Percentiles rank a stretch among this genome's conserved stretches.
phyloP scores from a whole-genome alignment of 352 stramenopile species.

The Phytophthora uliginosa region DNA sequence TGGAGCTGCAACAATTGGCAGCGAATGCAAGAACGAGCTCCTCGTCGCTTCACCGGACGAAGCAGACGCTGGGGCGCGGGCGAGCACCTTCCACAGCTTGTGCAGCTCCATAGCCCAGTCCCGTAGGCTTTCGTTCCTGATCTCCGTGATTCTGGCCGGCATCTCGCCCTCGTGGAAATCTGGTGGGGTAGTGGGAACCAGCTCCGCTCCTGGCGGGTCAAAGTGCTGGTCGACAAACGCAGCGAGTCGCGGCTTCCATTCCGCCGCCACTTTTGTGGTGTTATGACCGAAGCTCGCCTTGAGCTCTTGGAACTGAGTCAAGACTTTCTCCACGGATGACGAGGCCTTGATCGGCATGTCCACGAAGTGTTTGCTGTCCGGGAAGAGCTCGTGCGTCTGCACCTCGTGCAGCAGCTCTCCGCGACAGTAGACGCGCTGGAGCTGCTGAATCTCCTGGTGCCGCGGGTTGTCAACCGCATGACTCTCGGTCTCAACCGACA shows the following conservation, averaged over 20 bases:
- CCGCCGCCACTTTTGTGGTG: slow-evolving; percentile 3
- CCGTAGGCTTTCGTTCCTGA: slow-evolving; percentile 53
- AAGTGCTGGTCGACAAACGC: slow-evolving; percentile 77
- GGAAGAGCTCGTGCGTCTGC: slow-evolving; percentile 72
- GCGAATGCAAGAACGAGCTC: slow-evolving; percentile 48
- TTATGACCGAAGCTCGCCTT: slow-evolving; percentile 7
- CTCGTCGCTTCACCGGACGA: slow-evolving; percentile 9
- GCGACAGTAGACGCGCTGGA: slow-evolving; percentile 58
- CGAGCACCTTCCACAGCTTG: slow-evolving; percentile 79
- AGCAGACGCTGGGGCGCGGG: slow-evolving; percentile 36
- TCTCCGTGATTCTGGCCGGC: slow-evolving; percentile 57
- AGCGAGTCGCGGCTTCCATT: slow-evolving; percentile 44
- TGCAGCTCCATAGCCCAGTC: slow-evolving; percentile 79
- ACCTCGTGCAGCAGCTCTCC: slow-evolving; percentile 71
- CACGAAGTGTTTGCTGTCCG: slow-evolving; percentile 92
- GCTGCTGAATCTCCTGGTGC: slow-evolving; percentile 32
- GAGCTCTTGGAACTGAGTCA: slow-evolving; percentile 39
- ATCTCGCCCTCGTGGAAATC: slow-evolving; percentile 50
- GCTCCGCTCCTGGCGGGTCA: slow-evolving; percentile 60
- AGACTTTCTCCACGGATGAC: slow-evolving; percentile 46
- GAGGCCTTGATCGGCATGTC: slow-evolving; percentile 85
- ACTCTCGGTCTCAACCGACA: slow-evolving; percentile 16
- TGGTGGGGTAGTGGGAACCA: slow-evolving; percentile 42
- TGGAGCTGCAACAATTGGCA: slow-evolving; percentile 28
- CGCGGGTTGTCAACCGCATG: slow-evolving; percentile 10